A percentile compares a stretch with the other conserved stretches of the same genome.
phyloP scores from a whole-genome alignment of 371 early-diverging fungal species.

The Mucor ambiguus region DNA sequence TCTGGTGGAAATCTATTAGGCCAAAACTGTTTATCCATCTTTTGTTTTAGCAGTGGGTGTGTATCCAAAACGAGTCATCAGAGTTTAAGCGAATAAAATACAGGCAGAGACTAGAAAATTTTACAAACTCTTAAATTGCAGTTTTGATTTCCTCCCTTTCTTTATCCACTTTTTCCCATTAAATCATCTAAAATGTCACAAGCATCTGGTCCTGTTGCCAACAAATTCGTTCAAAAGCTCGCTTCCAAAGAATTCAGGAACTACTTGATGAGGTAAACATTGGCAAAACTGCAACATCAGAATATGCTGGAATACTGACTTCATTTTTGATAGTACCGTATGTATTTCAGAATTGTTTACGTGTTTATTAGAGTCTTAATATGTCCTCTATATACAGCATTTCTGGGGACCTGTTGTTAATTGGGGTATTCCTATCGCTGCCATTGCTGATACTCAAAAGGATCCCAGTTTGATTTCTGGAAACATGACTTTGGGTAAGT shows the following conservation, averaged over 20 bases:
- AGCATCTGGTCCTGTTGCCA: constrained; percentile 26
- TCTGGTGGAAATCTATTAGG: not conserved
- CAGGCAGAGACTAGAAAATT: not conserved
- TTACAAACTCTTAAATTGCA: not conserved
- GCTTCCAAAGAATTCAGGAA: constrained; percentile 28
- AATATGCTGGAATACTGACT: not conserved
- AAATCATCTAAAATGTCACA: constrained; percentile 25
- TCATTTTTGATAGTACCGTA: constrained; percentile 44
- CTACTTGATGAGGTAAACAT: constrained; percentile 30
- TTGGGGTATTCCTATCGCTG: constrained; percentile 98
- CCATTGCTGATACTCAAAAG: constrained; percentile 91
- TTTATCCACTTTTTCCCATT: constrained; percentile 7
- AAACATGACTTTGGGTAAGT: constrained; percentile 87
- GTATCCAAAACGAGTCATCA: constrained; percentile 8
- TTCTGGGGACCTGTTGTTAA: constrained; percentile 96
- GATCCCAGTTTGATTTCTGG: constrained; percentile 92
- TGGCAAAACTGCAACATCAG: not conserved
- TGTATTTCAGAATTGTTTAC: constrained; percentile 13
- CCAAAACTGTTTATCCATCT: not conserved
- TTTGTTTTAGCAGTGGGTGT: not conserved
- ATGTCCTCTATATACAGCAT: constrained; percentile 53
- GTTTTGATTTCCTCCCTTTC: constrained; percentile 8
- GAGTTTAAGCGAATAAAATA: constrained; percentile 10
- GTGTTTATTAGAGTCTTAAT: constrained; percentile 1
- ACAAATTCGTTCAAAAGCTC: constrained; percentile 24